Evolutionary conservation across 164 flowering plant species (phyloP).

Genomic region (Paratinospora sagittata): DNA sequence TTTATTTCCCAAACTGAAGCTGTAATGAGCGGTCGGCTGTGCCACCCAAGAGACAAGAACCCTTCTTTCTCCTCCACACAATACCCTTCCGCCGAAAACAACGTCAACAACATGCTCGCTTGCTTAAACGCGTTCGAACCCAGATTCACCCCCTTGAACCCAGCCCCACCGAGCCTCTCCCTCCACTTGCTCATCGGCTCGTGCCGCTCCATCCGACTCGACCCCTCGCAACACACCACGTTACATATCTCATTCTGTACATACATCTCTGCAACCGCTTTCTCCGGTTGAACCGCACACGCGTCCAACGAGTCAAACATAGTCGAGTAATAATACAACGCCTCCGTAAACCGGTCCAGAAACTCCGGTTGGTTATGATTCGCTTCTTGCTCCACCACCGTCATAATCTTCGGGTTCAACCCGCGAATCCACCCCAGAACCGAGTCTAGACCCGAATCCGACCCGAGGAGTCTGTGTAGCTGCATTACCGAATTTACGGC

Average conservation of each 20-base stretch:
- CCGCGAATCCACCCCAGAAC: constrained; percentile 46
- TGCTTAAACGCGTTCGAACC: constrained; percentile 75
- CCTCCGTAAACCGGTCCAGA: constrained; percentile 65
- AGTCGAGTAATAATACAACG: constrained; percentile 70
- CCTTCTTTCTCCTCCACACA: constrained; percentile 67
- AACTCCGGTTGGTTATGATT: constrained; percentile 55
- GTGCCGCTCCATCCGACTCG: constrained; percentile 59
- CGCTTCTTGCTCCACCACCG: constrained; percentile 75
- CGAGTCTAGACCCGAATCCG: constrained; percentile 28
- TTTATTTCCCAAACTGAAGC: constrained; percentile 67
- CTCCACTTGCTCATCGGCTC: constrained; percentile 65
- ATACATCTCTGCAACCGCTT: constrained; percentile 60
- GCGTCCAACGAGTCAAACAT: constrained; percentile 80
- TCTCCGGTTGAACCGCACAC: constrained; percentile 35
- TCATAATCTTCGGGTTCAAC: constrained; percentile 60
- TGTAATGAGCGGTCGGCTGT: constrained; percentile 67
- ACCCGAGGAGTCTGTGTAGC: constrained; percentile 45
- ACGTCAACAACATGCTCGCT: constrained; percentile 61
- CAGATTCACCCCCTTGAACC: constrained; percentile 48
- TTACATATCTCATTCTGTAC: constrained; percentile 56
- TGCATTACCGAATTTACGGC: constrained; percentile 71
- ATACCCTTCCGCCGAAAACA: constrained; percentile 71
- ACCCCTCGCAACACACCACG: constrained; percentile 60
- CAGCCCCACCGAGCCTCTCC: constrained; percentile 37
- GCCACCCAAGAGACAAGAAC: constrained; percentile 73